Evolutionary conservation across 208 protist species (phyloP), one percentile per base, ranked within the genome.

Genomic region (Endotrypanum monterogeii): DNA sequence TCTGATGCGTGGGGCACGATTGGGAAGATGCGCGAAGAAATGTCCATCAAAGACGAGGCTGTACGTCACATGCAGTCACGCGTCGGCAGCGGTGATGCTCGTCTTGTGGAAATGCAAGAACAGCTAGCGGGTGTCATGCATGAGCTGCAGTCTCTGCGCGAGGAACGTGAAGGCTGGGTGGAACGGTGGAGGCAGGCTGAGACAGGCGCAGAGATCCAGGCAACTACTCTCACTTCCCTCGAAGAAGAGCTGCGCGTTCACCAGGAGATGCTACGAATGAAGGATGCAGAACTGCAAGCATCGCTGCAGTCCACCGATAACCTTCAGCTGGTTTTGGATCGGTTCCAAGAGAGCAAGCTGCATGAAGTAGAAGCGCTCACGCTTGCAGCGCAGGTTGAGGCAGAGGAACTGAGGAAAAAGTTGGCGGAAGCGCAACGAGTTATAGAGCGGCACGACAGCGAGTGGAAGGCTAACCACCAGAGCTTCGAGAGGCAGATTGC

Each of bases 1-100:
- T 73, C 39, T 50, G 92, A 94, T 32, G 86, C 87, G 20, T 91
- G 85, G 89, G 67, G 74, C 46, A 84, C 66, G 4, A 86, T 88
- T 52, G 88, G 86, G 18, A 67, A 76, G 28, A 73, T 91, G 51
- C 83, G 85, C 20, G 89, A 94, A 74, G 82, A 87, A 52, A 51
- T 92, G 20, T 91, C 88, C 5, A 30, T 89, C 23, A 78, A 83
- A 23, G 81, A 91, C 4, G 82, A 83, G 37, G 70, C 77, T 0
- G 44, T 70, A 41, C 55, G 78, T 32, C 69, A 85, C 37, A 54
- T 83, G 67, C 82, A 88, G 44, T 71, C 80, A 32, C 82, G 83
- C 35, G 41, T 87, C 12, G 71, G 79, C 61, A 73, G 57, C 9
- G 76, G 80, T 9, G 75, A 85, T 30, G 67, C 85, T 39, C 71